Evolutionary conservation across 495 filamentous ascomycete genomes (phyloP), one percentile per base, ranked within the genome.

Genomic region (Tuber magnatum): DNA sequence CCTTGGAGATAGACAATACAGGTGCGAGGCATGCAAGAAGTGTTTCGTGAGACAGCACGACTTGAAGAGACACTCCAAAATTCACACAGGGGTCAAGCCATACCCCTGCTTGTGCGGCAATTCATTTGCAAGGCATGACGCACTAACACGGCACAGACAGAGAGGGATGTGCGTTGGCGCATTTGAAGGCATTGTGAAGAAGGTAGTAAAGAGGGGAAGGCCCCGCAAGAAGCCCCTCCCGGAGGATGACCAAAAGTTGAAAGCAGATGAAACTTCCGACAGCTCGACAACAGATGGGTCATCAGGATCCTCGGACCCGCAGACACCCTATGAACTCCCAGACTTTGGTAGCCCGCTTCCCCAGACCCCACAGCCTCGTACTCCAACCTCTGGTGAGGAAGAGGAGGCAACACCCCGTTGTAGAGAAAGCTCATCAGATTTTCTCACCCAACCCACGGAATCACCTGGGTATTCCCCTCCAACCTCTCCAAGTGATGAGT

Each of bases 31-130:
- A 38, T 99, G 95, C 84, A 86, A 90, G 39, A 97, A 97, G 83
- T 93, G 92, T 83, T 99, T 99, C 80, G 96, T 98, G 75, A 90
- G 95, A 40, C 94, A 95, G 76, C 96, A 99, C 82, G 95, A 99
- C 82, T 89, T 98, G 74, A 99, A 98, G 84, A 91, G 95, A 35
- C 95, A 99, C 82, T 90, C 93, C 78, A 97, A 97, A 85, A 98
- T 97, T 73, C 95, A 99, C 84, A 94, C 90, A 32, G 93, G 93
- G 51, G 90, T 94, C 81, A 97, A 97, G 85, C 93, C 95, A 3
- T 95, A 97, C 78, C 90, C 90, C 41, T 99, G 95, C 83, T 87
- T 90, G 71, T 99, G 95, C 83, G 93, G 94, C 69, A 93, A 92
- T 80, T 91, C 90, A 71, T 98, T 98, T 82, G 93, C 94, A 22